phyloP scores from a whole-genome alignment of 495 filamentous ascomycete genomes.

The Aspergillus haitiensis region DNA sequence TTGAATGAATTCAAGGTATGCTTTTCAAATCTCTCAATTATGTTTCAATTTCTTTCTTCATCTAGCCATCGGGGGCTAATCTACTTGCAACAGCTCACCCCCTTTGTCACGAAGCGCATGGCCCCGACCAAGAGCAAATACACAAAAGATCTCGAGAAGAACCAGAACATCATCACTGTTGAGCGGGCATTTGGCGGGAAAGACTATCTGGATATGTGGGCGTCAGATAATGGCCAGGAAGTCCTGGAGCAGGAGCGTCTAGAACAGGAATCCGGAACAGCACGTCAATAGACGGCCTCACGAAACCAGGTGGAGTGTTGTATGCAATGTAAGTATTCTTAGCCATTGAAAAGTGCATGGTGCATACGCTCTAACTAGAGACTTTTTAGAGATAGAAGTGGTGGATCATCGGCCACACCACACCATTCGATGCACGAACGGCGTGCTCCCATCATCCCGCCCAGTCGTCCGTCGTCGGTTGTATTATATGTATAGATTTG shows the following conservation, averaged over 20 bases:
- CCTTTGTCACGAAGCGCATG: slow-evolving; percentile 75
- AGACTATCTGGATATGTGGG: slow-evolving; percentile 46
- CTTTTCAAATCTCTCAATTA: neutral
- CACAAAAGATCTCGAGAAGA: slow-evolving; percentile 33
- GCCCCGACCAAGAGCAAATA: slow-evolving; percentile 40
- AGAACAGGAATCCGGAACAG: slow-evolving; percentile 19
- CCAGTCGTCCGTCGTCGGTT: slow-evolving; percentile 2
- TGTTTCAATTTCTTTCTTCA: slow-evolving; percentile 16
- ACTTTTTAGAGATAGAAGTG: neutral
- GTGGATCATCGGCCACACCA: neutral
- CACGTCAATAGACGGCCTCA: slow-evolving; percentile 13
- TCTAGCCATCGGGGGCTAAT: slow-evolving; percentile 20
- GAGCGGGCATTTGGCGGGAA: slow-evolving; percentile 36
- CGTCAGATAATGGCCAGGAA: slow-evolving; percentile 36
- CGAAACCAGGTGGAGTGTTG: neutral
- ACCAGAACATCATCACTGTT: slow-evolving; percentile 28
- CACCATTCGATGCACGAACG: neutral
- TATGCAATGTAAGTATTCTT: neutral
- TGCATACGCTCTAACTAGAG: neutral
- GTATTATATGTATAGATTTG: slow-evolving; percentile 28
- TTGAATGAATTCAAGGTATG: slow-evolving; percentile 69
- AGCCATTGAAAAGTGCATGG: neutral
- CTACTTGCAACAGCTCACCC: slow-evolving; percentile 64
- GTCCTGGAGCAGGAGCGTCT: slow-evolving; percentile 32
- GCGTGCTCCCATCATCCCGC: neutral